phyloP scores from a whole-genome alignment of 2,329 filamentous ascomycete species.

The Colletotrichum sp. region DNA sequence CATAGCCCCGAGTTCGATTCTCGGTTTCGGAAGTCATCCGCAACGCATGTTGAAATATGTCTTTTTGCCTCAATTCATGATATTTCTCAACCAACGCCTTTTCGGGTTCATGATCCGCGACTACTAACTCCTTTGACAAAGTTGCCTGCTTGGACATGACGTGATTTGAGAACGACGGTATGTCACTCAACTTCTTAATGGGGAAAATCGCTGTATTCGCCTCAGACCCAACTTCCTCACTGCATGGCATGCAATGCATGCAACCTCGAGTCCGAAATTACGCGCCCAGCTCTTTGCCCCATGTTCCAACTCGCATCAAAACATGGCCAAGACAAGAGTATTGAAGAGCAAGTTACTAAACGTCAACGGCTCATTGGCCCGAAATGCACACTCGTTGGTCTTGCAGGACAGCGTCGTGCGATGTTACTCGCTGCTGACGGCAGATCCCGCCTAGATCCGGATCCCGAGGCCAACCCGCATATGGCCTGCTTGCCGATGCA shows the following conservation, averaged over 20 bases:
- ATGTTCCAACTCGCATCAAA: not conserved
- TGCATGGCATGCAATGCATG: not conserved
- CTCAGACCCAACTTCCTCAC: not conserved
- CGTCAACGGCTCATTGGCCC: not conserved
- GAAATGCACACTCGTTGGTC: not conserved
- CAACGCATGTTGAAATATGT: not conserved
- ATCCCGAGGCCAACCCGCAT: not conserved
- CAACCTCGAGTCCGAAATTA: not conserved
- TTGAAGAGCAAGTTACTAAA: not conserved
- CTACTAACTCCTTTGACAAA: fast-evolving
- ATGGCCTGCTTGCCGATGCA: not conserved
- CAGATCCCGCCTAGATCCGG: not conserved
- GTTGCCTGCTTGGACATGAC: not conserved
- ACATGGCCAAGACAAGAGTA: not conserved
- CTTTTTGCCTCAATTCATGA: not conserved
- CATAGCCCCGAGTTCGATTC: not conserved
- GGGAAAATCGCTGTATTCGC: not conserved
- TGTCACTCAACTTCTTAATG: not conserved
- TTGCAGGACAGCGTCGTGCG: not conserved
- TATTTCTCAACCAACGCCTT: not conserved
- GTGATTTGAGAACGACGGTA: not conserved
- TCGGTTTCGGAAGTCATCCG: not conserved
- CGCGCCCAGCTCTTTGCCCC: not conserved
- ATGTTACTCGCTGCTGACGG: not conserved
- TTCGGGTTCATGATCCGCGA: fast-evolving